phyloP scores from a whole-genome alignment of 495 filamentous ascomycete genomes.

The Penicillium mononematosum region DNA sequence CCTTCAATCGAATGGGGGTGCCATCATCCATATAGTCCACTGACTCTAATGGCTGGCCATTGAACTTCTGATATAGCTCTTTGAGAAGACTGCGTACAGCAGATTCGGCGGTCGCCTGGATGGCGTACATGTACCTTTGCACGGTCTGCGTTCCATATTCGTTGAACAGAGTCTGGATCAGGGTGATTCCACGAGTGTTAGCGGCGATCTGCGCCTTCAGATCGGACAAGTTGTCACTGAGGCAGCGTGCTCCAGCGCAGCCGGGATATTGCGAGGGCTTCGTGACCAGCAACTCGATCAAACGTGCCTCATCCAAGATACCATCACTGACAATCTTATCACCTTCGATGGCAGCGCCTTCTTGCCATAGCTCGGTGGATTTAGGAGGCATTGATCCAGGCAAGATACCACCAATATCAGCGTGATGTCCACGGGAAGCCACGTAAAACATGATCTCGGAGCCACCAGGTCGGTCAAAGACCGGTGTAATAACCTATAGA shows the following conservation, averaged over 20 bases:
- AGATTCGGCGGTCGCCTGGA: conserved; percentile 87
- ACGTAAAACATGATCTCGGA: conserved; percentile 95
- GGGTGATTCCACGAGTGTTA: conserved; percentile 91
- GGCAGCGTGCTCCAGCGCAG: conserved; percentile 84
- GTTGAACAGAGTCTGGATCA: conserved; percentile 79
- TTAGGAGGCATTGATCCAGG: conserved; percentile 97
- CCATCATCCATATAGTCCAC: conserved; percentile 97
- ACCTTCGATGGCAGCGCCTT: conserved; percentile 89
- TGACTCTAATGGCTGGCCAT: conserved; percentile 76
- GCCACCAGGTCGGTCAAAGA: conserved; percentile 66
- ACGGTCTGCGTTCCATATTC: conserved; percentile 92
- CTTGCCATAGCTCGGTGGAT: conserved; percentile 88
- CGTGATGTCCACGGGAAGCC: conserved; percentile 91
- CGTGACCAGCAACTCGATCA: conserved; percentile 76
- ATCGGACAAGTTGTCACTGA: conserved; percentile 94
- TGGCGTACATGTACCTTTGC: conserved; percentile 92
- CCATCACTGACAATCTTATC: conserved; percentile 94
- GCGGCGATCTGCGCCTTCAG: conserved; percentile 94
- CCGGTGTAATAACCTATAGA: conserved; percentile 67
- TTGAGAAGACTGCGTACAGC: conserved; percentile 86
- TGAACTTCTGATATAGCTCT: conserved; percentile 70
- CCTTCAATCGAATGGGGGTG: conserved; percentile 78
- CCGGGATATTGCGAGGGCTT: conserved; percentile 84
- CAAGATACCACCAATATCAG: conserved; percentile 94
- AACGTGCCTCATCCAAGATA: conserved; percentile 81